phyloP scores from a whole-genome alignment of 2,329 filamentous ascomycete species.

The Aspergillus calidoustus region DNA sequence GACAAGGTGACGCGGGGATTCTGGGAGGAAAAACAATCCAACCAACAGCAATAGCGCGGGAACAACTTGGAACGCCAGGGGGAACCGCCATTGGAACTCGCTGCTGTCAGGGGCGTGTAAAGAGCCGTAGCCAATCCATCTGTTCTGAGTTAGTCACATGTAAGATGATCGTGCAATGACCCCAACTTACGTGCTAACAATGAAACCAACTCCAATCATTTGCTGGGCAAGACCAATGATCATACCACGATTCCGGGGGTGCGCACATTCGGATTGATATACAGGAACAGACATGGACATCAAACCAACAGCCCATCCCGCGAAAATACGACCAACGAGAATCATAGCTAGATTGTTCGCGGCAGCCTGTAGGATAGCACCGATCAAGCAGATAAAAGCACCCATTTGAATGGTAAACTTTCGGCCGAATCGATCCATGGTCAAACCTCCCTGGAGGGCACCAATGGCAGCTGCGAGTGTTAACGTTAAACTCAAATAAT shows the following conservation, averaged over 20 bases:
- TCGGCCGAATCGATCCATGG: constrained; percentile 66
- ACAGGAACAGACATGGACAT: constrained; percentile 60
- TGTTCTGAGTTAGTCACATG: constrained; percentile 21
- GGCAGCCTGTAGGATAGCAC: constrained; percentile 62
- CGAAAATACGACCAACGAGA: constrained; percentile 58
- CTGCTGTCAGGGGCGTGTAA: constrained; percentile 41
- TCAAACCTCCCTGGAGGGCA: constrained; percentile 58
- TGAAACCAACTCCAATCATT: constrained; percentile 51
- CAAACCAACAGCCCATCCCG: constrained; percentile 54
- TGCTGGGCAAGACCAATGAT: constrained; percentile 50
- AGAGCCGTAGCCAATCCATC: constrained; percentile 55
- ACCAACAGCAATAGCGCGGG: constrained; percentile 44
- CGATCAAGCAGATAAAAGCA: constrained; percentile 61
- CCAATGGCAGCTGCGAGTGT: constrained; percentile 51
- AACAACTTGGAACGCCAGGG: constrained; percentile 42
- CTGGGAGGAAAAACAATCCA: constrained; percentile 41
- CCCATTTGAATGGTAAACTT: constrained; percentile 64
- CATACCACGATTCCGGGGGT: constrained; percentile 60
- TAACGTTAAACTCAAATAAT: not conserved
- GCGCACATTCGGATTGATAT: constrained; percentile 67
- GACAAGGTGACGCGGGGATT: constrained; percentile 41
- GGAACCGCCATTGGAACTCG: constrained; percentile 43
- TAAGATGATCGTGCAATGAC: not conserved
- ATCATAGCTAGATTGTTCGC: constrained; percentile 63
- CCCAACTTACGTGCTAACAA: constrained; percentile 46